These are phyloP conservation scores for Schizosaccharomyces cryophilus DNA, from an alignment of 805 yeast species.

Conservation along the genomic window DNA sequence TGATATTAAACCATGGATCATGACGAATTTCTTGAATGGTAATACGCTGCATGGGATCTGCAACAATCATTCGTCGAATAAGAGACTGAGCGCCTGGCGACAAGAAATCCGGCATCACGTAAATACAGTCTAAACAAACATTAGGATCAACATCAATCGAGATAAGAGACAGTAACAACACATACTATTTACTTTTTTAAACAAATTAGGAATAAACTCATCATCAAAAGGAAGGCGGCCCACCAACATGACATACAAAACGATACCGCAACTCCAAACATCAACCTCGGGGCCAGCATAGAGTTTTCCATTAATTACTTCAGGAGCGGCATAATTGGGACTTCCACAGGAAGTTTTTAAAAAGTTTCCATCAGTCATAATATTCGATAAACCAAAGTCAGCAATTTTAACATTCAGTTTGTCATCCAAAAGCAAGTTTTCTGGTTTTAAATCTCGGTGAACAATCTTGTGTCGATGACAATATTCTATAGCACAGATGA, in stretches of 20 bases:
- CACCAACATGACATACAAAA: conserved; percentile 81
- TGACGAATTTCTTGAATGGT: conserved; percentile 80
- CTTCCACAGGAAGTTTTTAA: conserved; percentile 87
- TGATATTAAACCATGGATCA: conserved; percentile 78
- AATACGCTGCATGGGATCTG: conserved; percentile 78
- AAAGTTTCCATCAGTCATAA: conserved; percentile 94
- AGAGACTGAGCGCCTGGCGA: conserved; percentile 66
- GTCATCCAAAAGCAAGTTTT: conserved; percentile 70
- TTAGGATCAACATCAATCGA: background rate
- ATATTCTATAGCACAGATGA: conserved; percentile 86
- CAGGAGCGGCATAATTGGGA: conserved; percentile 95
- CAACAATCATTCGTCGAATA: conserved; percentile 75
- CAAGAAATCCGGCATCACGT: conserved; percentile 65
- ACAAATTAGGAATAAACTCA: conserved; percentile 80
- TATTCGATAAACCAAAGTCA: conserved; percentile 80
- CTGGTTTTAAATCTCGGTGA: conserved; percentile 91
- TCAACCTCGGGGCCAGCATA: conserved; percentile 97
- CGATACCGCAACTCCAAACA: conserved; percentile 94
- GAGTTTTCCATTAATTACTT: conserved; percentile 76
- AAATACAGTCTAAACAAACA: conserved; percentile 43
- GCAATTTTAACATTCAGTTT: conserved; percentile 83
- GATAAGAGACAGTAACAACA: background rate
- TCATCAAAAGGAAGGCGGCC: conserved; percentile 92
- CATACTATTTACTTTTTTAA: conserved; percentile 49
- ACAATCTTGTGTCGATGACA: conserved; percentile 92